These are phyloP conservation scores for Xylaria sp. DNA, from an alignment of 2,329 filamentous ascomycete species.

Conservation along the genomic window DNA sequence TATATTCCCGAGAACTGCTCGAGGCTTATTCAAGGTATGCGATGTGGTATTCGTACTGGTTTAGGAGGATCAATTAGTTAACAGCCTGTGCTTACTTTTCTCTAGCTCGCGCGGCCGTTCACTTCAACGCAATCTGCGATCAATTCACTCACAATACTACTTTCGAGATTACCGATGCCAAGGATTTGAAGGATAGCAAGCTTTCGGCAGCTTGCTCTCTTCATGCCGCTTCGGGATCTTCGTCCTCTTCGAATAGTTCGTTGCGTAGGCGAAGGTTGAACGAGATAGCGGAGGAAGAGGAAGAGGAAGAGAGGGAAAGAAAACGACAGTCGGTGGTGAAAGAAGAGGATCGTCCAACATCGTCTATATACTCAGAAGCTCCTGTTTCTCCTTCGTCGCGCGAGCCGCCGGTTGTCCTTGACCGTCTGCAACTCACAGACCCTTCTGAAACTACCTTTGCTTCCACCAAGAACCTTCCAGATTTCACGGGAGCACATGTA, in stretches of 20 bases:
- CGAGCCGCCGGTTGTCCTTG: slow-evolving; percentile 58
- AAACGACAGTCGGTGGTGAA: slow-evolving; percentile 67
- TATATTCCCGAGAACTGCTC: slow-evolving; percentile 93
- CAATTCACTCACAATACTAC: slow-evolving; percentile 85
- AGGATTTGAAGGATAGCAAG: slow-evolving; percentile 86
- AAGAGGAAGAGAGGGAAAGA: slow-evolving; percentile 72
- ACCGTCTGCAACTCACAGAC: slow-evolving; percentile 62
- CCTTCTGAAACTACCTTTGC: slow-evolving; percentile 63
- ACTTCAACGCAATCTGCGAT: slow-evolving; percentile 74
- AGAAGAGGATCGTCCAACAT: slow-evolving; percentile 55
- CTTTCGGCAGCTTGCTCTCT: slow-evolving; percentile 89
- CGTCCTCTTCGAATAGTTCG: slow-evolving; percentile 85
- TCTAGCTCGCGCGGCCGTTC: slow-evolving; percentile 82
- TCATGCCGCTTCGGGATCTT: slow-evolving; percentile 87
- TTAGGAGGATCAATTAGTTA: slow-evolving; percentile 32
- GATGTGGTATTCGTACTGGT: slow-evolving; percentile 45
- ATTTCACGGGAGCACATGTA: slow-evolving; percentile 59
- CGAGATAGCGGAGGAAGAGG: slow-evolving; percentile 93
- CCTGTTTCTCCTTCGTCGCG: slow-evolving; percentile 38
- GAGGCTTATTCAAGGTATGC: slow-evolving; percentile 87
- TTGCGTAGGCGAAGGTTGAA: slow-evolving; percentile 80
- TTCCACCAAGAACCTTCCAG: slow-evolving; percentile 60
- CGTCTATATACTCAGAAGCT: slow-evolving; percentile 42
- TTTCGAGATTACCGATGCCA: slow-evolving; percentile 77
- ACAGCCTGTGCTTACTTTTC: slow-evolving; percentile 39